Base-by-base conservation (phyloP, 1,139 yeast species). In the Casaregolazyma suthepensis region DNA sequence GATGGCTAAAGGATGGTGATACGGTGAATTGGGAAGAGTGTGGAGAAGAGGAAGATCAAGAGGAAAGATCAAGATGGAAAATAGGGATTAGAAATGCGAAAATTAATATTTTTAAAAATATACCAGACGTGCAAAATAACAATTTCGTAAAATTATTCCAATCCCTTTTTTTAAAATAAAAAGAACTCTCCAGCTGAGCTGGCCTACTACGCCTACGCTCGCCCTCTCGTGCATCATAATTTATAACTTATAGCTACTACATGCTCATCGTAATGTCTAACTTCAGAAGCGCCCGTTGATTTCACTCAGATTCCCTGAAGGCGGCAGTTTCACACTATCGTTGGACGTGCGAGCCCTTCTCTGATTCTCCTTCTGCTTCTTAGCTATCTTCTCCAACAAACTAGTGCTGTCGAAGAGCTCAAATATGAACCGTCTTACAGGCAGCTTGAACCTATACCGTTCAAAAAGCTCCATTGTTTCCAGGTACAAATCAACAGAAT, bases 391-490 rank as follows among this genome's bases (percentile, higher is more conserved):
- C 58, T 85, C 93, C 64, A 87, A 70, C 46, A 85, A 73, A 37
- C 73, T 73, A 4, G 79, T 75, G 59, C 80, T 80, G 50, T 79
- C 76, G 63, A 89, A 84, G 56, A 87, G 71, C 51, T 84, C 91
- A 61, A 89, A 77, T 9, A 90, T 75, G 62, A 83, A 86, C 60
- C 82, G 77, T 45, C 96, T 71, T 43, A 82, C 81, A 9, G 79
- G 78, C 48, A 78, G 79, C 56, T 85, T 80, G 70, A 82, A 87
- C 55, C 80, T 80, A 61, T 85, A 90, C 53, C 75, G 75, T 56
- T 85, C 90, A 60, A 90, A 74, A 54, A 85, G 72, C 52, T 77
- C 75, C 64, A 87, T 74, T 2, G 85, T 81, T 54, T 82, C 79
- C 56, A 77, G 69, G 62, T 86, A 84, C 52, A 88, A 70, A 7